These are phyloP conservation scores for Trametes punicea DNA, from an alignment of 768 basidiomycete species.

Conservation along the genomic window DNA sequence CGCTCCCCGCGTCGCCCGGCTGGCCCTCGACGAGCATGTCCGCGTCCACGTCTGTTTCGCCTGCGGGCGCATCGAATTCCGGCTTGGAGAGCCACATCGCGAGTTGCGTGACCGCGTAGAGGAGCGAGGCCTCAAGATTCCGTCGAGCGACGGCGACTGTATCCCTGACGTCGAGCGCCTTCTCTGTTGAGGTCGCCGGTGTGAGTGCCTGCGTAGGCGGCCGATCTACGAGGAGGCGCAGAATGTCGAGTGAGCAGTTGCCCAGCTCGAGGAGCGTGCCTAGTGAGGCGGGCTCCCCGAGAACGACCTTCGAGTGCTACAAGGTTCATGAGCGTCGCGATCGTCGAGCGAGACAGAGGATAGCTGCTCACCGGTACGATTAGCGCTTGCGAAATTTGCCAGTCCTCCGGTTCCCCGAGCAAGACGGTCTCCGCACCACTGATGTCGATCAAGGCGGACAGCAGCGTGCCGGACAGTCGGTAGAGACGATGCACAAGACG, in stretches of 20 bases:
- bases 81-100: slow-evolving; percentile 76
- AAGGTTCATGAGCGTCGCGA: slow-evolving; percentile 9
- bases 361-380: slow-evolving; percentile 62
- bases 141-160: slow-evolving; percentile 56
- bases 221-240: slow-evolving; percentile 61
- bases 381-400: slow-evolving; percentile 65
- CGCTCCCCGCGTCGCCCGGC: background rate
- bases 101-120: slow-evolving; percentile 75
- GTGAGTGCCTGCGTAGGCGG: slow-evolving; percentile 57
- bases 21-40: slow-evolving; percentile 24
- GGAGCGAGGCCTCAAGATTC: slow-evolving; percentile 62
- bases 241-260: slow-evolving; percentile 70
- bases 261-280: slow-evolving; percentile 87
- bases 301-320: slow-evolving; percentile 82
- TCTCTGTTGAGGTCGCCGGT: slow-evolving; percentile 36
- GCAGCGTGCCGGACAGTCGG: slow-evolving; percentile 63
- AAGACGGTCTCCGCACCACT: slow-evolving; percentile 70
- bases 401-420: slow-evolving; percentile 61
- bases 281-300: slow-evolving; percentile 77
- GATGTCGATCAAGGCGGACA: slow-evolving; percentile 66
- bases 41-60: slow-evolving; percentile 45
- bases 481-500: slow-evolving; percentile 72
- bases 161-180: slow-evolving; percentile 49
- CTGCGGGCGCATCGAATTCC: slow-evolving; percentile 48
- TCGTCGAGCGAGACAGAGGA: background rate